Evolutionary conservation across 75 land plant genomes (phyloP).

Genomic region (Adiantum capillusveneris): DNA sequence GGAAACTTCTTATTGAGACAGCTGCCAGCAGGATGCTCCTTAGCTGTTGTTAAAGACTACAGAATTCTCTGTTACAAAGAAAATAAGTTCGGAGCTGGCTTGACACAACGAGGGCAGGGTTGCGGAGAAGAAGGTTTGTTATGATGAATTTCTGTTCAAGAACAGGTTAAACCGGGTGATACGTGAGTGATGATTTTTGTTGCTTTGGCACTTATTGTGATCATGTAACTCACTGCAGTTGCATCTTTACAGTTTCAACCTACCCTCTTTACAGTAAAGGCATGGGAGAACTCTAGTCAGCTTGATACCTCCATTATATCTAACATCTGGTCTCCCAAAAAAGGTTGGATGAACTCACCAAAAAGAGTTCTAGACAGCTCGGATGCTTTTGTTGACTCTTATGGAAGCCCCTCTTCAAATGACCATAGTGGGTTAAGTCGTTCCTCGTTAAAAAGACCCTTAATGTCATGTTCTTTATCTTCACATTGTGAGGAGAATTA

Average conservation of each 20-base stretch:
- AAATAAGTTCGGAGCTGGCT: neutral
- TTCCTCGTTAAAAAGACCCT: neutral
- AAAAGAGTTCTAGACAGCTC: slow-evolving; percentile 4
- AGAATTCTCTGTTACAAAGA: slow-evolving; percentile 5
- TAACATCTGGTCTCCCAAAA: neutral
- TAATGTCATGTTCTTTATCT: neutral
- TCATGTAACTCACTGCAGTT: neutral
- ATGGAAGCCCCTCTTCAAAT: neutral
- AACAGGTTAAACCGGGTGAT: too few species aligned
- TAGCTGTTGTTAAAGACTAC: slow-evolving; percentile 2
- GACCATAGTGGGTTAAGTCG: neutral
- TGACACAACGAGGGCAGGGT: neutral
- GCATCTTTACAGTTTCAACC: neutral
- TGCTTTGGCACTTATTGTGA: too few species aligned
- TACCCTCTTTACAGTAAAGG: neutral
- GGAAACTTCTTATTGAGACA: neutral
- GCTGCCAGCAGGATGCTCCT: neutral
- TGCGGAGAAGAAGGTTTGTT: neutral
- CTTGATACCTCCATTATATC: neutral
- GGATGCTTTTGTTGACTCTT: neutral
- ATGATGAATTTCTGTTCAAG: too few species aligned
- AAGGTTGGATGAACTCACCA: neutral
- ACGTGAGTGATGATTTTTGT: too few species aligned
- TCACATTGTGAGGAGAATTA: neutral
- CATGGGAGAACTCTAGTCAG: neutral